Base-by-base conservation (phyloP, 805 yeast species). In the Vanderwaltozyma tropicalis region DNA sequence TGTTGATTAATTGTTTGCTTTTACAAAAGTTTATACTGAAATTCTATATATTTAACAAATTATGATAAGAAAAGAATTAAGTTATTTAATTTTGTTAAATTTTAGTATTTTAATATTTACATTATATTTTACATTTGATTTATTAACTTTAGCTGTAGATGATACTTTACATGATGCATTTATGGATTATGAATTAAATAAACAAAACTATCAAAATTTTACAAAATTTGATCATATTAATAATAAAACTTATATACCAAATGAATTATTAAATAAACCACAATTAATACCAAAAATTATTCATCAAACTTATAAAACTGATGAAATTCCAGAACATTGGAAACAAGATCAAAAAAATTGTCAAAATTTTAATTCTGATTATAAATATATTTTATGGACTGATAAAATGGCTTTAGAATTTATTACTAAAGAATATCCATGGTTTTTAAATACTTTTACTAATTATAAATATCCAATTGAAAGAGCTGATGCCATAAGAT, bases 401-500 rank as follows among this genome's bases (percentile, higher is more conserved):
- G 95, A 86, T 59, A 80, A 74, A 35, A 76, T 72, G 77, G 73
- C 94, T 12, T 67, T 86, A 40, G 76, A 79, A 35, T 87, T 87
- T 52, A 82, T 87, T 43, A 68, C 74, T n/a, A 78, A 78, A 50
- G 71, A 83, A 43, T 87, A 76, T 53, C 80, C 87, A 2, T 87
- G 95, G 96, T 87, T 87, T 53, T 62, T 86, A 40, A 58, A 67
- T 10, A 80, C 89, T 4, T 87, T 80, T 69, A 89, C 84, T 51
- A 57, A 68, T 17, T 87, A 87, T 54, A 74, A 72, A 31, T 86
- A 77, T 53, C 86, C 87, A 15, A 87, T 87, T 44, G 78, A 84
- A 65, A 66, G 96, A 41, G 96, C 95, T 1, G 96, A 87, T 51
- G 89, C 84, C 6, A 81, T 87, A 33, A 69, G 96, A 45, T 87